These are phyloP conservation scores for Claviceps cyperi DNA, from an alignment of 2,329 filamentous ascomycete genomes.

Conservation along the genomic window DNA sequence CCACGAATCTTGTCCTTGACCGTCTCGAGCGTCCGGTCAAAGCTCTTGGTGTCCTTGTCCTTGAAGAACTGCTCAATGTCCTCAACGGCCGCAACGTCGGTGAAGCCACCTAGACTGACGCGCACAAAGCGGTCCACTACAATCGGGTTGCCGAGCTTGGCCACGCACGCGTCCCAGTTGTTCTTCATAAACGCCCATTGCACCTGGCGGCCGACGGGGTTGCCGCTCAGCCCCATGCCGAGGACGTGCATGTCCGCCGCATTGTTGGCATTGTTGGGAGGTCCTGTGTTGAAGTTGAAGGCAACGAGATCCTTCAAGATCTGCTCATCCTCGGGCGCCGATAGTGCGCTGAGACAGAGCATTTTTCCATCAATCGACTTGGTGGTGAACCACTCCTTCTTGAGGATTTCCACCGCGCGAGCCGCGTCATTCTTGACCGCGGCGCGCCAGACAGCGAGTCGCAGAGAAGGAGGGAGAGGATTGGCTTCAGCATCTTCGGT, in stretches of 20 bases:
- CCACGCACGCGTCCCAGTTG: constrained; percentile 62
- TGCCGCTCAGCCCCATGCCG: constrained; percentile 56
- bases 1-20: constrained; percentile 75
- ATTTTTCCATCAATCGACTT: constrained; percentile 85
- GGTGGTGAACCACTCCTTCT: constrained; percentile 71
- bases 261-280: constrained; percentile 51
- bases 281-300: constrained; percentile 62
- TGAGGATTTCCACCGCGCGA: constrained; percentile 56
- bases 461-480: constrained; percentile 69
- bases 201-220: constrained; percentile 54
- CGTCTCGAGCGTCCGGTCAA: constrained; percentile 73
- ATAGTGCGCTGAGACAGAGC: constrained; percentile 63
- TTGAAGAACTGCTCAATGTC: constrained; percentile 80
- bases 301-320: constrained; percentile 53
- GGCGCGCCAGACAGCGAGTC: constrained; percentile 66
- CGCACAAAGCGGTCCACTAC: constrained; percentile 82
- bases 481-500: constrained; percentile 49
- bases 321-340: constrained; percentile 52
- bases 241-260: constrained; percentile 80
- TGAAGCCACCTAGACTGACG: constrained; percentile 63
- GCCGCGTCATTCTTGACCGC: constrained; percentile 57
- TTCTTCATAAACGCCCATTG: constrained; percentile 79
- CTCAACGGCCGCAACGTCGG: constrained; percentile 50
- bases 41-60: constrained; percentile 71
- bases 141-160: constrained; percentile 68